These are phyloP conservation scores for Trichophyton rubrum DNA, from an alignment of 2,329 filamentous ascomycete species.

Conservation along the genomic window DNA sequence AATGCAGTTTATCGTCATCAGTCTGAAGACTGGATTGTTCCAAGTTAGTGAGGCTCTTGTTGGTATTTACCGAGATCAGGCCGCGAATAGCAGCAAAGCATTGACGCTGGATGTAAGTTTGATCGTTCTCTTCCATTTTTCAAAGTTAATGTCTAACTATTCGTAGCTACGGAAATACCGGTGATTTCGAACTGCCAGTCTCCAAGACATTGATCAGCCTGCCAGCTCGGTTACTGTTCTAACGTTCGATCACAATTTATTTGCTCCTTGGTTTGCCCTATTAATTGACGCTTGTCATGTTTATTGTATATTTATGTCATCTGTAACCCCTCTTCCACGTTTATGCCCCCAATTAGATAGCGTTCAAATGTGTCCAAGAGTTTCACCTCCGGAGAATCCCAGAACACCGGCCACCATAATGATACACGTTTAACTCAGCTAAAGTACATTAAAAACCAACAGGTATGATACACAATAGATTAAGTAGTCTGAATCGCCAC, in stretches of 20 bases:
- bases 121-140: conserved; percentile 1
- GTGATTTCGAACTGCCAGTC: not conserved
- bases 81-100: conserved; percentile 79
- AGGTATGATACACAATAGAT: not conserved
- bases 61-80: conserved; percentile 89
- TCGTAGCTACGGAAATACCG: conserved; percentile 16
- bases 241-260: not conserved
- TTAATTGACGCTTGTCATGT: not conserved
- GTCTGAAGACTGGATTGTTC: conserved; percentile 87
- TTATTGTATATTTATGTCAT: conserved; percentile 2
- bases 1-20: conserved; percentile 99
- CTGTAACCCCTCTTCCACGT: not conserved
- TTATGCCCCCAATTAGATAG: not conserved
- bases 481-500: not conserved
- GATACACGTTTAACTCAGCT: not conserved
- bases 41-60: conserved; percentile 93
- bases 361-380: not conserved
- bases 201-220: too few relatives aligned
- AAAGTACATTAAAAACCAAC: not conserved
- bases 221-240: too few relatives aligned
- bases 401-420: not conserved
- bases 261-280: not conserved
- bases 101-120: conserved; percentile 85
- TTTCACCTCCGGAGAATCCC: not conserved
- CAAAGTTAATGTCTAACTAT: not conserved